Base-by-base conservation (phyloP, 75 land plant species). In the Selaginella tamariscina region DNA sequence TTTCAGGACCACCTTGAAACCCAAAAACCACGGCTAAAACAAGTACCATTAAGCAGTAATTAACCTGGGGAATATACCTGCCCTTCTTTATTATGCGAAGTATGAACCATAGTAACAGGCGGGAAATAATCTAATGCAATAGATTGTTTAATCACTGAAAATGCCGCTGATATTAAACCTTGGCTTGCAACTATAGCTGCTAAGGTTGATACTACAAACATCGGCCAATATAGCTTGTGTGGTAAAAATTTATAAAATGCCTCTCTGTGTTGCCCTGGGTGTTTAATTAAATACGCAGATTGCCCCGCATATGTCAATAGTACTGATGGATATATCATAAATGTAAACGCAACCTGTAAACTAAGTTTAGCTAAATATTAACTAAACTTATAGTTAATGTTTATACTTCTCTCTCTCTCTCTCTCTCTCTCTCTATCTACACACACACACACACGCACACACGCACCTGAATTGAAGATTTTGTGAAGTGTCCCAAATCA, bases 121-220 rank as follows among this genome's bases (percentile, higher is more conserved):
- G 88, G 88, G 65, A 86, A 83, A 66, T 73, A 86, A 28, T 70
- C 83, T 27, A 86, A 72, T 1, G 82, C 75, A 2, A 85, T 71
- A 21, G 85, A 82, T 59, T 88, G 93, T 72, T 80, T 86, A 23
- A 84, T 78, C 0, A 86, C 75, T 31, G 89, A 86, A 57, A 88
- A 88, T 44, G 82, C 82, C 31, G 89, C 86, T 29, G 93, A 79
- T 49, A 88, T 88, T 39, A 84, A 33, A 0, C 81, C 83, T 65
- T 86, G 93, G 66, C 89, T 88, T 31, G 90, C 90, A 57, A 84
- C 85, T 49, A 79, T 80, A 24, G 94, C 82, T 30, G 94, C 86
- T 49, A 75, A 66, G 23, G 87, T 84, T 22, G 94, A 70, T 20
- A 89, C 67, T 0, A 84, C 63, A 60, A 89, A 89, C 68, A 86